These are phyloP conservation scores for Echinosophora koreensis DNA, from an alignment of 306 rosid genomes.

Conservation along the genomic window DNA sequence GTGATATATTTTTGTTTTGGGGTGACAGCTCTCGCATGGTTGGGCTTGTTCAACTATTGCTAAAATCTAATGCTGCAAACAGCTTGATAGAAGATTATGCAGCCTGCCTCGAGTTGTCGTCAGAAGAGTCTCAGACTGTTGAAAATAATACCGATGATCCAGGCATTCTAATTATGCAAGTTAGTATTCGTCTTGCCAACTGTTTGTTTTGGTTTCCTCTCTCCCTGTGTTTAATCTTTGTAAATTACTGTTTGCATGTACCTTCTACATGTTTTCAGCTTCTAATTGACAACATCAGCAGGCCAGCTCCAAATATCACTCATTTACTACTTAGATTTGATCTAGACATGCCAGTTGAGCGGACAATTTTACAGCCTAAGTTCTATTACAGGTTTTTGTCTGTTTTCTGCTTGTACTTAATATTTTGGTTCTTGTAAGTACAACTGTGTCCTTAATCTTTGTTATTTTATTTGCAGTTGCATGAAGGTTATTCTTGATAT, in stretches of 20 bases:
- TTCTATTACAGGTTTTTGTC: constrained; percentile 86
- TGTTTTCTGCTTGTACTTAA: constrained; percentile 23
- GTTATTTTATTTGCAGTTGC: constrained; percentile 72
- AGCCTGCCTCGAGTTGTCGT: constrained; percentile 91
- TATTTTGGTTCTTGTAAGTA: constrained; percentile 30
- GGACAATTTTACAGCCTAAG: constrained; percentile 86
- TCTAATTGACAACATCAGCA: constrained; percentile 86
- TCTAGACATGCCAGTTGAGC: constrained; percentile 80
- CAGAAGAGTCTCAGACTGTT: constrained; percentile 75
- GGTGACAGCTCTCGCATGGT: constrained; percentile 90
- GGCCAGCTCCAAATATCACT: constrained; percentile 91
- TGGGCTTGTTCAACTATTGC: constrained; percentile 87
- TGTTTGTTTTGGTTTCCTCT: constrained; percentile 17
- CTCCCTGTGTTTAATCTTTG: constrained; percentile 16
- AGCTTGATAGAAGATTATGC: constrained; percentile 96
- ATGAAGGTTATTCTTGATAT: constrained; percentile 93
- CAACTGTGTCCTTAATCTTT: constrained; percentile 35
- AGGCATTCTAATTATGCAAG: constrained; percentile 96
- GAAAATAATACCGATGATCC: constrained; percentile 83
- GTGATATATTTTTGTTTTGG: constrained; percentile 44
- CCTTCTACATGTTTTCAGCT: constrained; percentile 67
- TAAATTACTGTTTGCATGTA: constrained; percentile 14
- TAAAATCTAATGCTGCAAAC: constrained; percentile 79
- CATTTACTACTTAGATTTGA: constrained; percentile 93
- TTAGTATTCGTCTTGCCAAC: constrained; percentile 43